These are phyloP conservation scores for Allium cepa DNA, from an alignment of 106 monocot genomes.

Conservation along the genomic window DNA sequence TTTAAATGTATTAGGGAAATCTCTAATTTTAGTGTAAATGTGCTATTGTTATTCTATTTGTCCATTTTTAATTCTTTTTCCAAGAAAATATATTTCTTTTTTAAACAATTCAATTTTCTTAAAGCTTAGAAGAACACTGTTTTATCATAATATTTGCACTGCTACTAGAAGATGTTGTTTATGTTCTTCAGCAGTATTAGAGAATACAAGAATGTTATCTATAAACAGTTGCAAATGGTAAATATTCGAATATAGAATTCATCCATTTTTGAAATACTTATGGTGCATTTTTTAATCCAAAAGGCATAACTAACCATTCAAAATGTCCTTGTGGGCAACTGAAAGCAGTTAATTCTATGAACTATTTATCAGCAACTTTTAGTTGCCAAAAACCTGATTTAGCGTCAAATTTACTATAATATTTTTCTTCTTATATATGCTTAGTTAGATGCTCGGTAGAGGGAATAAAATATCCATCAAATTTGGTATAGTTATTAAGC, in stretches of 20 bases:
- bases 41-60: background rate
- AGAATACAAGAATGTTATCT: background rate
- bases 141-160: background rate
- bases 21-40: background rate
- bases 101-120: slow-evolving; percentile 1
- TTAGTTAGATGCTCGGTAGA: background rate
- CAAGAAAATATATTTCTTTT: background rate
- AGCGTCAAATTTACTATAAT: slow-evolving; percentile 1
- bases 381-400: background rate
- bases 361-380: slow-evolving; percentile 1
- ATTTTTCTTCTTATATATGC: background rate
- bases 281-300: too few species aligned
- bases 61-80: background rate
- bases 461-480: slow-evolving; percentile 3
- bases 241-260: background rate
- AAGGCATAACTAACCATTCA: background rate
- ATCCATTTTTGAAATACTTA: too few species aligned
- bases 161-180: background rate
- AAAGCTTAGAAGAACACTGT: background rate
- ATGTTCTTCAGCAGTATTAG: background rate
- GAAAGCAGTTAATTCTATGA: background rate
- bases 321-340: slow-evolving; percentile 2
- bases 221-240: background rate
- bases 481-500: background rate
- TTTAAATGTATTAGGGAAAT: background rate